phyloP scores from a whole-genome alignment of 305 asterid genomes.

The Solanum hybrid region DNA sequence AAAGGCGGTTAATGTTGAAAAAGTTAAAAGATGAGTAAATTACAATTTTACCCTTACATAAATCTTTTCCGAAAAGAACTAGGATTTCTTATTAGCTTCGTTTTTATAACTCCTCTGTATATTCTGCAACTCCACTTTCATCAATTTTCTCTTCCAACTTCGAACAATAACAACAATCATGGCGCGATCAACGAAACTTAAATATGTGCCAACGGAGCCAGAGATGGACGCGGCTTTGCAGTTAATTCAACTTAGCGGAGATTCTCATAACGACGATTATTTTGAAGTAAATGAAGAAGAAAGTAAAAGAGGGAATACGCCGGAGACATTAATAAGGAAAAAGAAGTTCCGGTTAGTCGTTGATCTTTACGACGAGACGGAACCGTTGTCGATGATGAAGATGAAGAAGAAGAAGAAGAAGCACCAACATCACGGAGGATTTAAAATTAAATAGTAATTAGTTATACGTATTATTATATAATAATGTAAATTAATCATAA shows the following conservation, averaged over 20 bases:
- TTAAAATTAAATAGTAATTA: not conserved
- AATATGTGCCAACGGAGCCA: not conserved
- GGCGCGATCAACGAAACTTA: not conserved
- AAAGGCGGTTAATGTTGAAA: not conserved
- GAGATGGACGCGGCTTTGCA: slow-evolving; percentile 9
- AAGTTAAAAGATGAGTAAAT: not conserved
- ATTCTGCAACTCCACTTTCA: not conserved
- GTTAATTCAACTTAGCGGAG: slow-evolving; percentile 2
- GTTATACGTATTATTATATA: not conserved
- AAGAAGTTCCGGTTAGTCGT: not conserved
- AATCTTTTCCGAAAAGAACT: not conserved
- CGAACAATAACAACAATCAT: not conserved
- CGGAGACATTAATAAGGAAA: not conserved
- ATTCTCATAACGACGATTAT: not conserved
- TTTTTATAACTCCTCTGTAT: not conserved
- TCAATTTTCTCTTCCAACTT: not conserved
- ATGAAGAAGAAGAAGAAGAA: not conserved
- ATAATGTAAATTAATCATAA: not conserved
- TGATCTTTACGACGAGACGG: not conserved
- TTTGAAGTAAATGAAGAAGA: not conserved
- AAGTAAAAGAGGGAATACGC: not conserved
- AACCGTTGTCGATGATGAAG: not conserved
- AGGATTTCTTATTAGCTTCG: not conserved
- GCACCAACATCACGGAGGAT: not conserved
- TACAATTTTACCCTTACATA: not conserved